A percentile compares a stretch with the other conserved stretches of the same genome.
Evolutionary conservation across 176 grass and related monocot genomes (phyloP).

Genomic region (Triticum timopheevii): DNA sequence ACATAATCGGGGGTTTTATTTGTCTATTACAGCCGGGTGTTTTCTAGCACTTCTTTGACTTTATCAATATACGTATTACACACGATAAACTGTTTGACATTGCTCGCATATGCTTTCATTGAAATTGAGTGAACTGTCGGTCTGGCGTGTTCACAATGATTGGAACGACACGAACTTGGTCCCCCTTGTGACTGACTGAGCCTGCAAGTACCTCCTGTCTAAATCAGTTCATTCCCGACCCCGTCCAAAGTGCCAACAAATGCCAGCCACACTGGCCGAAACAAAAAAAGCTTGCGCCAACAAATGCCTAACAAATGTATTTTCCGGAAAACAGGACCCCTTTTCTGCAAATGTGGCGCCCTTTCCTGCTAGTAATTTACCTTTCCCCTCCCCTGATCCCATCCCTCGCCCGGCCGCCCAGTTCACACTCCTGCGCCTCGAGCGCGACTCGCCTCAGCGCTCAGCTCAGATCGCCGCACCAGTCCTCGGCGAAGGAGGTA

Average conservation of each 20-base stretch:
- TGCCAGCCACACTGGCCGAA: not conserved
- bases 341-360: not conserved
- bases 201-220: not conserved
- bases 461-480: not conserved
- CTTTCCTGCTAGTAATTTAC: not conserved
- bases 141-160: too few species aligned
- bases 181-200: not conserved
- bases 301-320: not conserved
- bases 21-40: not conserved
- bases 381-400: slow-evolving; percentile 31
- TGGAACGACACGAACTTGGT: too few species aligned
- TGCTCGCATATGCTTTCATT: not conserved
- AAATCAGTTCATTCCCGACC: not conserved
- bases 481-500: slow-evolving; percentile 36
- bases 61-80: not conserved
- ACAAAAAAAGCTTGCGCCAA: not conserved
- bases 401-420: not conserved
- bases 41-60: not conserved
- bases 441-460: not conserved
- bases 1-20: not conserved
- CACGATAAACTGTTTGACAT: not conserved
- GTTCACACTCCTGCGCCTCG: not conserved
- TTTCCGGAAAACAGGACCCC: not conserved
- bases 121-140: not conserved
- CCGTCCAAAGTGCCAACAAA: not conserved